Conservation (phyloP, 176 grass and related monocot genomes). For the Carex cristatella region DNA sequence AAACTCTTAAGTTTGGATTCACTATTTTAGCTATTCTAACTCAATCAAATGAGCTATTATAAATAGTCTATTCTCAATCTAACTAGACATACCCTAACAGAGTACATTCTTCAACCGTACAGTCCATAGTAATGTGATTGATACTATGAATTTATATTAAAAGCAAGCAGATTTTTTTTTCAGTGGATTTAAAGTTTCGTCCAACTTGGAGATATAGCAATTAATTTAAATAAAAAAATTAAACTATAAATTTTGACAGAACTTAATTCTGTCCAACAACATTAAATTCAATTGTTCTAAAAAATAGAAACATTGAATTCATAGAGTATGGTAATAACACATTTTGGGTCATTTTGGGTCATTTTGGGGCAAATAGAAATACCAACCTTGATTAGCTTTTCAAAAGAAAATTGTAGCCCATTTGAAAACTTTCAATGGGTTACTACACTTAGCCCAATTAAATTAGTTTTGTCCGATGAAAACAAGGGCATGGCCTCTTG, state of each 20-base stretch:
- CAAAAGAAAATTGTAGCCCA: not conserved
- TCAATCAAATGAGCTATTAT: too few species aligned
- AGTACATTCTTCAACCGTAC: too few species aligned
- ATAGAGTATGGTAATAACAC: not conserved
- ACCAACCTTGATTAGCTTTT: not conserved
- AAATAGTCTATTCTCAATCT: too few species aligned
- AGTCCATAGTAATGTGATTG: too few species aligned
- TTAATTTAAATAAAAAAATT: not conserved
- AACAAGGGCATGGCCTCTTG: not conserved
- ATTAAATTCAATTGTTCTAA: not conserved
- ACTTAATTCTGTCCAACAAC: not conserved
- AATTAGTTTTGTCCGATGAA: not conserved
- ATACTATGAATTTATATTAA: not conserved
- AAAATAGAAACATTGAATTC: not conserved
- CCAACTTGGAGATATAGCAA: not conserved
- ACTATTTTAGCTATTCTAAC: too few species aligned
- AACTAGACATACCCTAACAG: too few species aligned
- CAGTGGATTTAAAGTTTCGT: not conserved
- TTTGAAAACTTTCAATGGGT: not conserved
- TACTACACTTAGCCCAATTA: not conserved
- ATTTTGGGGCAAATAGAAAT: not conserved
- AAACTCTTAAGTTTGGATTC: too few species aligned
- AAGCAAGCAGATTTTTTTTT: not conserved
- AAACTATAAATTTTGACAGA: not conserved
- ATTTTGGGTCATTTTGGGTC: not conserved